Conservation (phyloP, 2,329 filamentous ascomycete species). For the Ascomycota sp. region DNA sequence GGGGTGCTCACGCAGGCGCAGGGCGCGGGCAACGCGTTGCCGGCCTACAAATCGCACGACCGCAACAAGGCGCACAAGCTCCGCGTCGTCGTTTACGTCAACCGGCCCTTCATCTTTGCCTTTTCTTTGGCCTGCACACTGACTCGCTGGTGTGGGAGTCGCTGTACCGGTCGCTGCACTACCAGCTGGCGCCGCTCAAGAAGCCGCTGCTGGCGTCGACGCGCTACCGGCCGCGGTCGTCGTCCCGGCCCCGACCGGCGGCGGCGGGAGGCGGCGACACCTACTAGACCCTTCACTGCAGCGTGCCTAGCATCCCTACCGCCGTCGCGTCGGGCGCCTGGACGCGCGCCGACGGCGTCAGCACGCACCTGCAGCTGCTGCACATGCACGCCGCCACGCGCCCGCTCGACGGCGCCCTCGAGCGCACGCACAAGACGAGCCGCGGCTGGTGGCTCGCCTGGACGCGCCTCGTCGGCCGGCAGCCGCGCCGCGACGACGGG, state of each 20-base stretch:
- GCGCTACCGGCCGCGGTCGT: constrained; percentile 19
- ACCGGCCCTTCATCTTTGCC: constrained; percentile 57
- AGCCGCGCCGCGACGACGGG: no score
- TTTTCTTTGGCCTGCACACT: constrained; percentile 46
- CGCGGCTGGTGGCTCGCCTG: constrained; percentile 53
- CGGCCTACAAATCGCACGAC: constrained; percentile 20
- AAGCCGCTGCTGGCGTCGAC: constrained; percentile 36
- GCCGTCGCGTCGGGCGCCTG: no score
- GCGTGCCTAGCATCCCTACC: no score
- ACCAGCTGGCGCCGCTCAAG: constrained; percentile 37
- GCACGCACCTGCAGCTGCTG: constrained; percentile 43
- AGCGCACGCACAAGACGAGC: constrained; percentile 44
- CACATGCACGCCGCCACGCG: constrained; percentile 29
- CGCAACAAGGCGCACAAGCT: constrained; percentile 34
- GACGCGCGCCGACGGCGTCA: constrained; percentile 42
- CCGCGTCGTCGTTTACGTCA: constrained; percentile 52
- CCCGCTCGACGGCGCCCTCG: constrained; percentile 22
- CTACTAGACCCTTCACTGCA: no score
- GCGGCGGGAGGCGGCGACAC: no score
- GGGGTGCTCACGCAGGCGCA: constrained; percentile 13
- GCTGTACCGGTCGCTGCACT: constrained; percentile 38
- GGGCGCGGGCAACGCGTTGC: constrained; percentile 13
- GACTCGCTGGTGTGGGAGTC: constrained; percentile 33
- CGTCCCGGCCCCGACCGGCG: constrained; percentile 14
- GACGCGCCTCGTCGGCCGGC: constrained; percentile 32